These are phyloP conservation scores for Yamadazyma scolyti DNA, from an alignment of 805 yeast genomes.

Conservation along the genomic window DNA sequence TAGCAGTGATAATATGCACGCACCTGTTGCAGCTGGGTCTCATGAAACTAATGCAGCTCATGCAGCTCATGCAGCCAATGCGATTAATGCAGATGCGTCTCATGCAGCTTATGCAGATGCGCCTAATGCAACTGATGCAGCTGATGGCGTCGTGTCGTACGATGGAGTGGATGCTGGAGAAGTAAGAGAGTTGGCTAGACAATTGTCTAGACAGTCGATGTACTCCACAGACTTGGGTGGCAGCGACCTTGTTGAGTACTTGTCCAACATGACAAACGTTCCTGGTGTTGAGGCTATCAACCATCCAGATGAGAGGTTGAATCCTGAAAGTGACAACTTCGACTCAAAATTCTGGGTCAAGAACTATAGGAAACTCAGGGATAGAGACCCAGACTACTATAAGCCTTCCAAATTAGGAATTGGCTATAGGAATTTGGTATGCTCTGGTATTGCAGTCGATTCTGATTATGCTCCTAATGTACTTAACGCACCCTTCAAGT, in stretches of 20 bases:
- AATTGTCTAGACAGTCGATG: no score
- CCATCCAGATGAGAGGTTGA: slow-evolving; percentile 37
- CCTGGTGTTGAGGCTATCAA: slow-evolving; percentile 41
- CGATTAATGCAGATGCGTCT: slow-evolving; percentile 2
- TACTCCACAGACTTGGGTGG: no score
- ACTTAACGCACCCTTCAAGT: slow-evolving; percentile 34
- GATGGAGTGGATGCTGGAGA: no score
- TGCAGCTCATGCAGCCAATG: slow-evolving; percentile 7
- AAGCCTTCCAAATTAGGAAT: slow-evolving; percentile 54
- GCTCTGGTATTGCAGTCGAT: slow-evolving; percentile 59
- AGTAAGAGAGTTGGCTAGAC: no score
- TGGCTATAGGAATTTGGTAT: slow-evolving; percentile 51
- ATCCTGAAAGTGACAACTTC: slow-evolving; percentile 52
- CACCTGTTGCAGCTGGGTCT: no score
- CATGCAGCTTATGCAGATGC: no score
- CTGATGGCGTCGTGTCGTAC: no score
- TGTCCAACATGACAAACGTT: slow-evolving; percentile 42
- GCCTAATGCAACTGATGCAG: no score
- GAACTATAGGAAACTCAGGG: slow-evolving; percentile 48
- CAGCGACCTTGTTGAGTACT: slow-evolving; percentile 32
- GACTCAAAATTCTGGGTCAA: slow-evolving; percentile 59
- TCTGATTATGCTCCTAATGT: slow-evolving; percentile 62
- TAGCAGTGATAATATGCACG: no score
- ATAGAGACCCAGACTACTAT: slow-evolving; percentile 55
- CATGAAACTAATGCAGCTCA: slow-evolving; percentile 5